Percentiles rank a stretch among this genome's conserved stretches.
Evolutionary conservation across 2,329 filamentous ascomycete species (phyloP).

Genomic region (Sclerotinia sclerotiorum): DNA sequence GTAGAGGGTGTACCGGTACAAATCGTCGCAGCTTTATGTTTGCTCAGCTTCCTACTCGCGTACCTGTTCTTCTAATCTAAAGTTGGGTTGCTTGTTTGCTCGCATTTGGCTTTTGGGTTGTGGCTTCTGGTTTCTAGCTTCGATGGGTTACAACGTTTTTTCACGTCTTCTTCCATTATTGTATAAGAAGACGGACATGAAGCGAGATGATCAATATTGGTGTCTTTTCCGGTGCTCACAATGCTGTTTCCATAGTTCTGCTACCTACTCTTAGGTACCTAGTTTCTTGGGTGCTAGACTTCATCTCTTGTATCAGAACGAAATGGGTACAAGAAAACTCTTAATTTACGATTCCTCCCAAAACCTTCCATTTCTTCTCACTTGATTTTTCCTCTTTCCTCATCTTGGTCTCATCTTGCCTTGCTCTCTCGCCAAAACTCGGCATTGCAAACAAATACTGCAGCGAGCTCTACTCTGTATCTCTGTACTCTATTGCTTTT

Average conservation of each 20-base stretch:
- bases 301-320: not conserved
- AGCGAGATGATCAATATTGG: slow-evolving; percentile 5
- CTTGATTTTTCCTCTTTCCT: not conserved
- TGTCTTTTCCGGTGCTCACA: not conserved
- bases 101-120: slow-evolving; percentile 7
- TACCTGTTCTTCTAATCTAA: slow-evolving; percentile 88
- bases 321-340: not conserved
- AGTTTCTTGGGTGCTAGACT: slow-evolving; percentile 13
- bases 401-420: not conserved
- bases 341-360: slow-evolving; percentile 14
- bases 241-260: not conserved
- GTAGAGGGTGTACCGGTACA: slow-evolving; percentile 78
- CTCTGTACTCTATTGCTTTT: slow-evolving; percentile 20
- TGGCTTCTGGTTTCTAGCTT: slow-evolving; percentile 12
- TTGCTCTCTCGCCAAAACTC: not conserved
- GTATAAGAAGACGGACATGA: slow-evolving; percentile 9
- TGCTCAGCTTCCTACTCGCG: slow-evolving; percentile 88
- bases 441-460: slow-evolving; percentile 1
- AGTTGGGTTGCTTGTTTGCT: slow-evolving; percentile 10
- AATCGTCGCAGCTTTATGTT: slow-evolving; percentile 77
- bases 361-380: not conserved
- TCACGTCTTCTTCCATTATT: slow-evolving; percentile 8
- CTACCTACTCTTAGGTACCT: slow-evolving; percentile 8
- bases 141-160: slow-evolving; percentile 8
- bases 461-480: not conserved